A percentile compares a stretch with the other conserved stretches of the same genome.
Evolutionary conservation across 176 grass and related monocot species (phyloP).

Genomic region (Typha latifolia): DNA sequence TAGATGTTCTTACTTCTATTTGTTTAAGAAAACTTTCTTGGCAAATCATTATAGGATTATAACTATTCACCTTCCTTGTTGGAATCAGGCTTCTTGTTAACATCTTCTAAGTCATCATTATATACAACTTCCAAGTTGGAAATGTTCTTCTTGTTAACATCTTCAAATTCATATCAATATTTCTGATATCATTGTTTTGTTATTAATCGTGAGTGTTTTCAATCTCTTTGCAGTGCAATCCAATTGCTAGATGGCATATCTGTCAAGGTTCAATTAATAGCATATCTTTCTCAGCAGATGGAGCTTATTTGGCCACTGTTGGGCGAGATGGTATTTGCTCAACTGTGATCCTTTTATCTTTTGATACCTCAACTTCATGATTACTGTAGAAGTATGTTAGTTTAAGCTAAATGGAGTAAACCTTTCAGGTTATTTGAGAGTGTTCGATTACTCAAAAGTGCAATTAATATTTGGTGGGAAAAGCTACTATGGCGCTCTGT

Average conservation of each 20-base stretch:
- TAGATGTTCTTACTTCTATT: too few species aligned
- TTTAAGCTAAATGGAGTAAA: neutral
- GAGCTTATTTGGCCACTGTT: constrained; percentile 74
- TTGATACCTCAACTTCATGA: neutral
- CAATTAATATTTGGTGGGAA: constrained; percentile 93
- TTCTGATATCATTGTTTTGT: neutral
- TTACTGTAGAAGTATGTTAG: neutral
- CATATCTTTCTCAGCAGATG: constrained; percentile 84
- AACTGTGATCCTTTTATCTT: constrained; percentile 6
- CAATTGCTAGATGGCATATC: constrained; percentile 88
- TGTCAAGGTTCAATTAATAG: constrained; percentile 86
- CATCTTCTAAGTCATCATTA: too few species aligned
- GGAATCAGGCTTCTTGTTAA: too few species aligned
- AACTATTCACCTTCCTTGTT: too few species aligned
- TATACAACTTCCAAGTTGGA: too few species aligned
- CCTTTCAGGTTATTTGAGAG: constrained; percentile 89
- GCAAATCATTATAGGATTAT: too few species aligned
- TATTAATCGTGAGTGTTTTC: constrained; percentile 27
- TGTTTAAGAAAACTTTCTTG: too few species aligned
- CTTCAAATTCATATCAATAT: neutral
- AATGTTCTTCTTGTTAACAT: too few species aligned
- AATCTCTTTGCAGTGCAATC: constrained; percentile 67
- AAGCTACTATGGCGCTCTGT: constrained; percentile 95
- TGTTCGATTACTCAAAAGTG: constrained; percentile 82
- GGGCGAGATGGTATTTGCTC: constrained; percentile 80